Evolutionary conservation across 225 moss, liverwort and hornwort genomes (phyloP), one percentile per base, ranked within the genome.

Genomic region (Lunularia cruciata): DNA sequence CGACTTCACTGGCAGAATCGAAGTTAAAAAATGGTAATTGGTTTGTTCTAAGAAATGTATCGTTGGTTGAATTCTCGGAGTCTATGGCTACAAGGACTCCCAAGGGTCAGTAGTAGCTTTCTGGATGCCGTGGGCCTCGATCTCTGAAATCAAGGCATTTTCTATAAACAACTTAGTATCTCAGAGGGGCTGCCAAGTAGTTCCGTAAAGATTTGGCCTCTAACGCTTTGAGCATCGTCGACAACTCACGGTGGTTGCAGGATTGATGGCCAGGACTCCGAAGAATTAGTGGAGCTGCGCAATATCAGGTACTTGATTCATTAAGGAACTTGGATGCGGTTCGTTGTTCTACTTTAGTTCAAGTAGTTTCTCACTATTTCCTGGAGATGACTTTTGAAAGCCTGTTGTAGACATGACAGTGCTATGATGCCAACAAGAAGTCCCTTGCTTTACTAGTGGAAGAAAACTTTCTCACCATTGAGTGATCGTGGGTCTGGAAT

Each of bases 221-320:
- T n/a, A n/a, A n/a, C n/a, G 15, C 65, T 15, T 5, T 47, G 11
- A 65, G 31, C 8, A 47, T 47, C 34, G 30, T 20, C n/a, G 10
- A 32, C 30, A 47, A 31, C 10, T 0, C 32, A 43, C 51, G 18
- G 32, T 2, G 46, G 56, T 37, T 60, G 67, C 81, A 91, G 91
- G 95, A 95, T 91, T 73, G 95, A 95, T 83, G 89, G 89, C 71
- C 89, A 92, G 62, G 95, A 88, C 59, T 86, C 91, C 37, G 82
- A 82, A 72, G 95, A 95, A 63, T 85, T 85, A 33, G 61, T 55
- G 40, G 89, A 92, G 76, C 82, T 92, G 75, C 88, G 83, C 37
- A 80, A 70, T 54, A 85, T 95, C 57, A 86, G 89, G 94, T 95
- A 65, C 13, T 55, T 56, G 34, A 79, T 46, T 28, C 26, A 28